These are phyloP conservation scores for Paxillus involutus DNA, from an alignment of 768 basidiomycete genomes.

Conservation along the genomic window DNA sequence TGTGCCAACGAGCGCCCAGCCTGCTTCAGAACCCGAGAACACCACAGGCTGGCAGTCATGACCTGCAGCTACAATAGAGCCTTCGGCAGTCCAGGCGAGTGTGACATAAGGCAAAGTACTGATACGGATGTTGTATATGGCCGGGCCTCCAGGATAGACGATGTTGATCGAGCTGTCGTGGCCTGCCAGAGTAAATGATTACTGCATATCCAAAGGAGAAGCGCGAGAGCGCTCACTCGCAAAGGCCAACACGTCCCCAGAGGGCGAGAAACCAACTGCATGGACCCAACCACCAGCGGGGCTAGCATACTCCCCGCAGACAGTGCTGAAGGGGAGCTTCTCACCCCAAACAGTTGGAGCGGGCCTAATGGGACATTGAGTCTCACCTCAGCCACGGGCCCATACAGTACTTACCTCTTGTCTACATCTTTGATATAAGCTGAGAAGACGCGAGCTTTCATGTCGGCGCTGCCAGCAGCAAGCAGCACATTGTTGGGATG, in stretches of 20 bases:
- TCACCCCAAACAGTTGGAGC: slow-evolving; percentile 94
- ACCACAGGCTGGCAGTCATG: slow-evolving; percentile 97
- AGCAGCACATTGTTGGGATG: slow-evolving; percentile 98
- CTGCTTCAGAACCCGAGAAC: slow-evolving; percentile 70
- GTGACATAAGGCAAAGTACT: slow-evolving; percentile 81
- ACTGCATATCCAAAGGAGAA: not conserved
- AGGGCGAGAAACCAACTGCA: slow-evolving; percentile 92
- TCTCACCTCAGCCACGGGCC: not conserved
- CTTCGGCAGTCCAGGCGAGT: slow-evolving; percentile 83
- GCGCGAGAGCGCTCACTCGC: slow-evolving; percentile 61
- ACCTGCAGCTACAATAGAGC: slow-evolving; percentile 84
- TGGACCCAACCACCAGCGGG: slow-evolving; percentile 98
- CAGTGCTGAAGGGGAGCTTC: slow-evolving; percentile 94
- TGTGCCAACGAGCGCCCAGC: slow-evolving; percentile 80
- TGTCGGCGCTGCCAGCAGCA: slow-evolving; percentile 96
- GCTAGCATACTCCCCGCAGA: slow-evolving; percentile 91
- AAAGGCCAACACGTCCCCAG: slow-evolving; percentile 92
- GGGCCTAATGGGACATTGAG: slow-evolving; percentile 53
- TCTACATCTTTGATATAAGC: slow-evolving; percentile 99
- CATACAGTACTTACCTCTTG: slow-evolving; percentile 59
- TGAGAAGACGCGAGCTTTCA: slow-evolving; percentile 96
- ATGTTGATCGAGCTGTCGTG: slow-evolving; percentile 94
- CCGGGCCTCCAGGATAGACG: slow-evolving; percentile 84
- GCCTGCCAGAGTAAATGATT: slow-evolving; percentile 45
- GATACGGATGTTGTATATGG: slow-evolving; percentile 71